Conservation (phyloP, 2,329 filamentous ascomycete genomes). For the Ascochyta koolunga region DNA sequence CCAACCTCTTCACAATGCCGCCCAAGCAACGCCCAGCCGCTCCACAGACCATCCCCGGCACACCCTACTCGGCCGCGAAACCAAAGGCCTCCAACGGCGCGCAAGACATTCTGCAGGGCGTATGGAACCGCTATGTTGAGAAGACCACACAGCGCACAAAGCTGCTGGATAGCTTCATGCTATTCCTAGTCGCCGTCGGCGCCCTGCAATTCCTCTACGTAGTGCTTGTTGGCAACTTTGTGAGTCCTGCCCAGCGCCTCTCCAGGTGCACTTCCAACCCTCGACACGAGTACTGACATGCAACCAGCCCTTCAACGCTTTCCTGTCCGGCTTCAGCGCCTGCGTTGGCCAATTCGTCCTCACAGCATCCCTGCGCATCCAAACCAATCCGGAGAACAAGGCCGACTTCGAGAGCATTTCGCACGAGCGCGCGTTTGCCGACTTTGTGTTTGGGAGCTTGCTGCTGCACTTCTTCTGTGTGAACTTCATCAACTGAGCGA, state of each 20-base stretch:
- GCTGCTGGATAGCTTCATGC: slow-evolving; percentile 90
- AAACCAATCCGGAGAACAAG: slow-evolving; percentile 85
- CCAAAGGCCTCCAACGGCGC: slow-evolving; percentile 43
- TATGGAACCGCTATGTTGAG: slow-evolving; percentile 79
- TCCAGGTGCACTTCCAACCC: too few relatives aligned
- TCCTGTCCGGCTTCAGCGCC: slow-evolving; percentile 91
- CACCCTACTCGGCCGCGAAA: slow-evolving; percentile 30
- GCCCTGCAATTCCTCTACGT: slow-evolving; percentile 95
- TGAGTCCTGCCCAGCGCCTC: too few relatives aligned
- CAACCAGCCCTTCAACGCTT: slow-evolving; percentile 94
- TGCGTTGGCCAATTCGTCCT: slow-evolving; percentile 98
- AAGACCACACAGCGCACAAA: slow-evolving; percentile 89
- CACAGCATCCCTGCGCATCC: slow-evolving; percentile 87
- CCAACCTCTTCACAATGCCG: slow-evolving; percentile 30
- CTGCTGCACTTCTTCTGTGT: slow-evolving; percentile 98
- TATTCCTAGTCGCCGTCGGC: slow-evolving; percentile 82
- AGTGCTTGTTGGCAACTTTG: slow-evolving; percentile 89
- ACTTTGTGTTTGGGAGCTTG: slow-evolving; percentile 92
- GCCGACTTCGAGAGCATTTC: slow-evolving; percentile 76
- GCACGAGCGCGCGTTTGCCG: slow-evolving; percentile 90
- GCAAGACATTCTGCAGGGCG: slow-evolving; percentile 67
- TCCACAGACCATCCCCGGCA: slow-evolving; percentile 20
- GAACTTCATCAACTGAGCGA: slow-evolving; percentile 93
- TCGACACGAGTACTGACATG: too few relatives aligned
- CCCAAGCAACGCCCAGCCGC: slow-evolving; percentile 39